Base-by-base conservation (phyloP, 164 flowering plant species). In the Umbellularia californica region DNA sequence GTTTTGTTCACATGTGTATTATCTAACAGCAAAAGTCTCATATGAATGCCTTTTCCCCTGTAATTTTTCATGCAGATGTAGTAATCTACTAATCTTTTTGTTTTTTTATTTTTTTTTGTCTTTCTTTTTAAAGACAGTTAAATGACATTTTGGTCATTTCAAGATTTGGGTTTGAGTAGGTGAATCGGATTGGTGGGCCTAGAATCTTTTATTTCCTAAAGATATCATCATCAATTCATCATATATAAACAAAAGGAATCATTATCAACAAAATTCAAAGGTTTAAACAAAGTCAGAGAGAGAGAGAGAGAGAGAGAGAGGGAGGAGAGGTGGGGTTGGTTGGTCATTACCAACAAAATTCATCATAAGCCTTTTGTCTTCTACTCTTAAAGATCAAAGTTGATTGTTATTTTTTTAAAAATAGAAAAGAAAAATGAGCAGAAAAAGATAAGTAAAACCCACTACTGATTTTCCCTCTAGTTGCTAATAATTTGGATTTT, bases 371-470 rank as follows among this genome's bases (percentile, higher is more conserved):
- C 11, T 80, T 78, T 80, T 47, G 71, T 71, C 65, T 70, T 71
- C 68, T 79, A 58, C 81, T 20, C 76, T 55, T 3, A 55, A 55
- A 55, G 5, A 55, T 14, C 60, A 14, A 55, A 55, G 60, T 55
- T 55, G 60, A 41, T 6, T 9, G n/a, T 55, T 20, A 17, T 4
- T 55, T 20, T 20, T 55, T 55, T 55, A 2, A 55, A 55, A 14
- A 55, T 17, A 55, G 7, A 33, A 58, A 78, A 62, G 75, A 73
- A 74, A 79, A 80, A 84, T 83, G 75, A 77, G 86, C 68, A 58
- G 58, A 5, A 71, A 1, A 71, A 60, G 25, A 58, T 17, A 51
- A 33, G 50, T 23, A 65, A 69, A 66, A 52, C 70, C 76, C 75
- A 68, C 27, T 60, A 27, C 65, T 19, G 27, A 15, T 73, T 7